A percentile compares a stretch with the other conserved stretches of the same genome.
phyloP scores from a whole-genome alignment of 2,329 filamentous ascomycete species.

The Trichoderma sp. region DNA sequence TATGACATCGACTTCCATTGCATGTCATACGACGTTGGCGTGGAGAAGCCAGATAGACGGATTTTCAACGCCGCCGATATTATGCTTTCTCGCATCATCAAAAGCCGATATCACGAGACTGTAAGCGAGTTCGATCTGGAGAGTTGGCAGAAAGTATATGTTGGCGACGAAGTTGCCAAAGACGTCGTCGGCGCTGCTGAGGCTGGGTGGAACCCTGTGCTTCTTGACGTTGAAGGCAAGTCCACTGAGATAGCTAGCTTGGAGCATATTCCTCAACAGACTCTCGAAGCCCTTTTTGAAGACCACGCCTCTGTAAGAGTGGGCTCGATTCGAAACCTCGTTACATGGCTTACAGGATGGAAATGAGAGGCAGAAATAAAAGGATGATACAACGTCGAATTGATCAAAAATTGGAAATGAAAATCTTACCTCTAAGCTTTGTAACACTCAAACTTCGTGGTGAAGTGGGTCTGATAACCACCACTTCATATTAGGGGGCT shows the following conservation, averaged over 20 bases:
- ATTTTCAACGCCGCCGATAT: constrained; percentile 61
- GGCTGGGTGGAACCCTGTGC: constrained; percentile 36
- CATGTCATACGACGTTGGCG: constrained; percentile 66
- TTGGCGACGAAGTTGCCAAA: constrained; percentile 58
- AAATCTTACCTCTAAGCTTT: neutral
- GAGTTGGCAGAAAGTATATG: constrained; percentile 51
- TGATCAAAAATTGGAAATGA: neutral
- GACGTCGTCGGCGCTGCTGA: constrained; percentile 52
- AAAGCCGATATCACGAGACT: constrained; percentile 27
- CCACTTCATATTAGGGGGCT: neutral
- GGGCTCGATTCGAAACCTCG: constrained; percentile 30
- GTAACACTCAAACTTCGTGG: neutral
- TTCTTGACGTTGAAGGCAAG: constrained; percentile 31
- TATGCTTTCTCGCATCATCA: constrained; percentile 45
- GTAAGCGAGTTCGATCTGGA: constrained; percentile 30
- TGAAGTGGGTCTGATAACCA: neutral
- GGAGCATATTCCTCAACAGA: constrained; percentile 22
- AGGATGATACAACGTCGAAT: neutral
- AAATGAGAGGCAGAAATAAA: neutral
- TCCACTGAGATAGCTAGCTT: constrained; percentile 24
- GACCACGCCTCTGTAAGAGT: constrained; percentile 29
- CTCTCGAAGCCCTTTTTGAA: constrained; percentile 29
- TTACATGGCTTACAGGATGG: constrained; percentile 26
- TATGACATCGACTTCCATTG: constrained; percentile 59
- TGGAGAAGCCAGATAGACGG: constrained; percentile 58